Conservation (phyloP, 129 eudicot genomes). For the Helichrysum umbraculigerum region DNA sequence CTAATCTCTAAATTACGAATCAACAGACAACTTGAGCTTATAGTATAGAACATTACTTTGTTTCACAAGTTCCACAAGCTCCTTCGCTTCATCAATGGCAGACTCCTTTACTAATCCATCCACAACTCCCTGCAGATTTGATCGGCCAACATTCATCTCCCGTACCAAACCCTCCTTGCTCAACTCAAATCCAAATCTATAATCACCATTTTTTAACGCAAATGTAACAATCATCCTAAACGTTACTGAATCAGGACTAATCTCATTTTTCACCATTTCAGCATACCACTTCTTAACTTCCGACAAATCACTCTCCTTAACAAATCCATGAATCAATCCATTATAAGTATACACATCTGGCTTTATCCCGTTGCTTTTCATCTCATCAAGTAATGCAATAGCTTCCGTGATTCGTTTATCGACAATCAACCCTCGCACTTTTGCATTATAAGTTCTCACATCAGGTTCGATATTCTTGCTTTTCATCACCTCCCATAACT, state of each 20-base stretch:
- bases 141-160: constrained; percentile 21
- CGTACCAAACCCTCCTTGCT: constrained; percentile 33
- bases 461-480: constrained; percentile 42
- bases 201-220: constrained; percentile 46
- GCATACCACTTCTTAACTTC: constrained; percentile 50
- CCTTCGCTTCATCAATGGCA: constrained; percentile 46
- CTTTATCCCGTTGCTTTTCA: constrained; percentile 39
- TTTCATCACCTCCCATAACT: constrained; percentile 51
- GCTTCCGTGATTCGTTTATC: constrained; percentile 42
- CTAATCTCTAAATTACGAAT: constrained; percentile 9
- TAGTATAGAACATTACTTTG: constrained; percentile 28
- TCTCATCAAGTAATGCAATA: constrained; percentile 41
- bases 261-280: constrained; percentile 33
- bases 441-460: constrained; percentile 48
- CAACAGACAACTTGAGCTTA: constrained; percentile 27
- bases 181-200: constrained; percentile 43
- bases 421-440: constrained; percentile 38
- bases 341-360: constrained; percentile 51
- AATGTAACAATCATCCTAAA: constrained; percentile 36
- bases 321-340: constrained; percentile 46
- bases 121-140: constrained; percentile 44
- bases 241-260: constrained; percentile 43
- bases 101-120: constrained; percentile 46
- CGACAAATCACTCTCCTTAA: constrained; percentile 31
- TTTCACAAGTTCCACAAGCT: constrained; percentile 50